Conservation (phyloP, 2,329 filamentous ascomycete genomes). For the Trichoderma semiorbis region DNA sequence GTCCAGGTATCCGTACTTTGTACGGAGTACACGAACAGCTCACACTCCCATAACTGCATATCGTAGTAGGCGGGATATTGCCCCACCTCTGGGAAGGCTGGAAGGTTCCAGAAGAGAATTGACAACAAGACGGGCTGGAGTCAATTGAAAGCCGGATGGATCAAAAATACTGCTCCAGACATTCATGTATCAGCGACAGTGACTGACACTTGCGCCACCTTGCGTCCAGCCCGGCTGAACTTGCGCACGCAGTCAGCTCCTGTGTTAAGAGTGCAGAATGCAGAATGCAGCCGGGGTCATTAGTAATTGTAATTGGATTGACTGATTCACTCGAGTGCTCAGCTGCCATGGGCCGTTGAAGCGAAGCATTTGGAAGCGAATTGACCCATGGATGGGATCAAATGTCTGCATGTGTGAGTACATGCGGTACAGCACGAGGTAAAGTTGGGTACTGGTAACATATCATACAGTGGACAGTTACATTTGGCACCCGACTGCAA, state of each 20-base stretch:
- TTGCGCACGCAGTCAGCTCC: background rate
- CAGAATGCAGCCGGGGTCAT: background rate
- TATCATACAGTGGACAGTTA: background rate
- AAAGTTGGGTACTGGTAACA: background rate
- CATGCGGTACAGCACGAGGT: background rate
- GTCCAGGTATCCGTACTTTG: background rate
- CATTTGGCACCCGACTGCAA: background rate
- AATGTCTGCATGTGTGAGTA: background rate
- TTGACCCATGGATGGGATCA: background rate
- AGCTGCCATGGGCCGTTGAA: background rate
- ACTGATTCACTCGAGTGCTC: background rate
- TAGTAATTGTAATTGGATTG: background rate
- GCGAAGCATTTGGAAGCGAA: background rate
- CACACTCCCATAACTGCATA: background rate
- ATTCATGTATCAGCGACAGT: background rate
- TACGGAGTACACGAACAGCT: background rate
- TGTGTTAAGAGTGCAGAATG: background rate
- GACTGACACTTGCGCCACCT: background rate
- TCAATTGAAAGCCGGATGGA: background rate
- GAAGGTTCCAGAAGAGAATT: slow-evolving; percentile 39
- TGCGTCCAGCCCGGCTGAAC: background rate
- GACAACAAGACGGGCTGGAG: background rate
- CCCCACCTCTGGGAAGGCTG: background rate
- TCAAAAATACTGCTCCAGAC: background rate
- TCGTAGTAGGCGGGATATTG: background rate